These are phyloP conservation scores for Inga laurina DNA, from an alignment of 306 rosid genomes.

Conservation along the genomic window DNA sequence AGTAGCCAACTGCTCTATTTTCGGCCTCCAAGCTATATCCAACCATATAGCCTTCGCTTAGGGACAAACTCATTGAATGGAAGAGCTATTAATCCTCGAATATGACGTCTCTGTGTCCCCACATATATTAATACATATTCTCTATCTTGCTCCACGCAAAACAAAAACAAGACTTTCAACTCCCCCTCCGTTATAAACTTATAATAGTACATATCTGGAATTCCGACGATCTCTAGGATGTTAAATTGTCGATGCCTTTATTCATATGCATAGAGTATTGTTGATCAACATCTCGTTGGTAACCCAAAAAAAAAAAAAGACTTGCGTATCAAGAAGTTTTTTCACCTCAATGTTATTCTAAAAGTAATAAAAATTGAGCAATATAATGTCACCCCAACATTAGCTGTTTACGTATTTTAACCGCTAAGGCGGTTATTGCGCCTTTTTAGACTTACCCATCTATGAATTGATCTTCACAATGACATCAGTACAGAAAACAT, in stretches of 20 bases:
- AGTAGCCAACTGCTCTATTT: not conserved
- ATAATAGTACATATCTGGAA: not conserved
- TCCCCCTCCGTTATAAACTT: not conserved
- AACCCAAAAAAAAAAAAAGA: no score
- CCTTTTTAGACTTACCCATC: no score
- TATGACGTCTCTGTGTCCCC: not conserved
- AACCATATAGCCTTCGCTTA: not conserved
- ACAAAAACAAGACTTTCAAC: not conserved
- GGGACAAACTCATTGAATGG: slow-evolving; percentile 10
- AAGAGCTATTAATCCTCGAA: not conserved
- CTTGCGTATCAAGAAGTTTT: not conserved
- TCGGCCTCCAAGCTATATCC: not conserved
- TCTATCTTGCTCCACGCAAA: not conserved
- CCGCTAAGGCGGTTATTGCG: no score
- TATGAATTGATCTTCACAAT: no score
- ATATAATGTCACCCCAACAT: no score
- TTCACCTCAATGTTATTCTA: no score
- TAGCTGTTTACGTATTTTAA: no score
- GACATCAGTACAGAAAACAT: no score
- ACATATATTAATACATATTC: not conserved
- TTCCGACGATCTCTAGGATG: not conserved
- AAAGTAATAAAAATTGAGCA: no score
- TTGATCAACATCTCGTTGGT: no score
- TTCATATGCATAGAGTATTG: no score
- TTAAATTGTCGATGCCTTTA: not conserved